Evolutionary conservation across 129 eudicot genomes (phyloP).

Genomic region (Artemisia annua): DNA sequence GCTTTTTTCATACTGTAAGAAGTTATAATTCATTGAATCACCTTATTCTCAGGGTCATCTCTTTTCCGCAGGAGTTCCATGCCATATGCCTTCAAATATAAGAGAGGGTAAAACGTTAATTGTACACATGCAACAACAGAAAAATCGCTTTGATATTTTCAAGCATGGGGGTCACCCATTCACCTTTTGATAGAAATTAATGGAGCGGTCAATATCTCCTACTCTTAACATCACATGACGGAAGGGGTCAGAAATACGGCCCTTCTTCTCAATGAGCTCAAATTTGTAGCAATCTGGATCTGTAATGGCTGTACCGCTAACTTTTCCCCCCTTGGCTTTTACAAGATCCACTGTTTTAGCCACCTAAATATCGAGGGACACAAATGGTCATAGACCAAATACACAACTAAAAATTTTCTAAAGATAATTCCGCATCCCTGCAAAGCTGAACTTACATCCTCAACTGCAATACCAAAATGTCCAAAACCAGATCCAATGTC

Average conservation of each 20-base stretch:
- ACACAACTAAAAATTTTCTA: background rate
- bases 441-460: conserved; percentile 52
- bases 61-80: conserved; percentile 76
- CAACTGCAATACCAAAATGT: conserved; percentile 77
- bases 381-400: background rate
- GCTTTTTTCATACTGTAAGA: background rate
- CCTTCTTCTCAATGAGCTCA: conserved; percentile 74
- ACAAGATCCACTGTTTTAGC: conserved; percentile 68
- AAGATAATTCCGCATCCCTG: no score
- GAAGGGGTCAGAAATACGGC: conserved; percentile 68
- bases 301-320: conserved; percentile 56
- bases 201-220: conserved; percentile 86
- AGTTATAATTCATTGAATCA: conserved; percentile 13
- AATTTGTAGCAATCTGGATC: conserved; percentile 93
- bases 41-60: conserved; percentile 86
- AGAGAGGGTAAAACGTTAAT: background rate
- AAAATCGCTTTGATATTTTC: background rate
- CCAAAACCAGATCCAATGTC: conserved; percentile 85
- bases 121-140: background rate
- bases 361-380: conserved; percentile 39
- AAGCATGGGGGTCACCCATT: background rate
- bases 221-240: conserved; percentile 89
- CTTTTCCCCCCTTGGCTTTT: conserved; percentile 88
- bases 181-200: conserved; percentile 75
- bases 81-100: conserved; percentile 71